phyloP scores from a whole-genome alignment of 768 basidiomycete species.

The Suillus subalutaceus region DNA sequence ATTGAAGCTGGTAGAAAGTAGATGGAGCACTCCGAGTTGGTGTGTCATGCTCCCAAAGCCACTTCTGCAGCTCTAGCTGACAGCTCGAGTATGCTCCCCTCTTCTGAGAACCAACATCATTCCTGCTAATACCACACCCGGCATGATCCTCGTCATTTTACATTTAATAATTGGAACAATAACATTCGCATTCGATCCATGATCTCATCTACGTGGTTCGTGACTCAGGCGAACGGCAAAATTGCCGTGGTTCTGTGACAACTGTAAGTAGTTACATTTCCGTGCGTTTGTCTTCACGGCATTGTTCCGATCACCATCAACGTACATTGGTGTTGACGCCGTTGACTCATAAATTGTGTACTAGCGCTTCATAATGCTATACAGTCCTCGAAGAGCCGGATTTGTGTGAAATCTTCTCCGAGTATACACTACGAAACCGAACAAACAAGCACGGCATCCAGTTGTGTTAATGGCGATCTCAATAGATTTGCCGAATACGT shows the following conservation, averaged over 20 bases:
- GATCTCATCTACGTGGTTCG: background rate
- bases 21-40: background rate
- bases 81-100: background rate
- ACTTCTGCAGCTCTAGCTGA: constrained; percentile 1
- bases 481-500: constrained; percentile 1
- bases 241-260: background rate
- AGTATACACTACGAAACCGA: background rate
- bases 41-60: constrained; percentile 1
- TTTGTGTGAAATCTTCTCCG: background rate
- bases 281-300: background rate
- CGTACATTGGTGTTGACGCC: background rate
- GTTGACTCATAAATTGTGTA: background rate
- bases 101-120: background rate
- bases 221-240: background rate
- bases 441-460: background rate
- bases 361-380: background rate
- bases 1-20: background rate
- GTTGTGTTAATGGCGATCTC: background rate
- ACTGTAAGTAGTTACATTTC: background rate
- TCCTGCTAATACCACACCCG: background rate
- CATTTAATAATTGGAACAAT: background rate
- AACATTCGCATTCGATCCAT: background rate
- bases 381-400: background rate
- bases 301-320: background rate
- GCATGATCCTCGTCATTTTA: background rate